phyloP scores from a whole-genome alignment of 208 protist species.

The Trypanosoma cruzi region DNA sequence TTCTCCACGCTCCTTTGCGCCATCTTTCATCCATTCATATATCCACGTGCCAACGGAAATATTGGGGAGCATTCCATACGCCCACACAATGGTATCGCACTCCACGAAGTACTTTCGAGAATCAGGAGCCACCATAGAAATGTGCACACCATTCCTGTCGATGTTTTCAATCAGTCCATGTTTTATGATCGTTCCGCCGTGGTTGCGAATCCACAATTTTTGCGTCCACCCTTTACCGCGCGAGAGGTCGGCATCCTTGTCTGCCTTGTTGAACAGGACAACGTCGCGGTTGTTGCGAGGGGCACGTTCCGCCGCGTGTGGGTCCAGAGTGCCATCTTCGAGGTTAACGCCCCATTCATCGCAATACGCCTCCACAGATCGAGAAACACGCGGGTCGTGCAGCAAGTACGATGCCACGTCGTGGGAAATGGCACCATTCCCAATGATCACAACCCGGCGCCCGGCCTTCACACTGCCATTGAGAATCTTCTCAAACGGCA shows the following conservation, averaged over 20 bases:
- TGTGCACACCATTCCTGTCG: constrained; percentile 59
- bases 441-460: constrained; percentile 79
- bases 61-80: constrained; percentile 83
- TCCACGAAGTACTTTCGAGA: constrained; percentile 54
- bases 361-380: constrained; percentile 57
- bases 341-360: constrained; percentile 88
- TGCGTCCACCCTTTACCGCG: constrained; percentile 78
- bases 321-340: constrained; percentile 49
- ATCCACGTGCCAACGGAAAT: constrained; percentile 80
- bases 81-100: constrained; percentile 89
- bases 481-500: constrained; percentile 78
- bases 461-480: constrained; percentile 79
- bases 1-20: constrained; percentile 70
- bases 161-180: constrained; percentile 70
- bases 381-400: constrained; percentile 83
- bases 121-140: constrained; percentile 62
- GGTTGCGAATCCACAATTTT: constrained; percentile 80
- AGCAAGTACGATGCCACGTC: constrained; percentile 86
- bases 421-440: constrained; percentile 85
- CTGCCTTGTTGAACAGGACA: constrained; percentile 72
- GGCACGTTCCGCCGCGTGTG: constrained; percentile 28
- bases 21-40: constrained; percentile 89
- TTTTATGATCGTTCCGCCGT: constrained; percentile 71
- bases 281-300: constrained; percentile 84
- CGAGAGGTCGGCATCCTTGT: constrained; percentile 83